Conservation (phyloP, 2,329 filamentous ascomycete genomes). For the Botrytis galanthina region DNA sequence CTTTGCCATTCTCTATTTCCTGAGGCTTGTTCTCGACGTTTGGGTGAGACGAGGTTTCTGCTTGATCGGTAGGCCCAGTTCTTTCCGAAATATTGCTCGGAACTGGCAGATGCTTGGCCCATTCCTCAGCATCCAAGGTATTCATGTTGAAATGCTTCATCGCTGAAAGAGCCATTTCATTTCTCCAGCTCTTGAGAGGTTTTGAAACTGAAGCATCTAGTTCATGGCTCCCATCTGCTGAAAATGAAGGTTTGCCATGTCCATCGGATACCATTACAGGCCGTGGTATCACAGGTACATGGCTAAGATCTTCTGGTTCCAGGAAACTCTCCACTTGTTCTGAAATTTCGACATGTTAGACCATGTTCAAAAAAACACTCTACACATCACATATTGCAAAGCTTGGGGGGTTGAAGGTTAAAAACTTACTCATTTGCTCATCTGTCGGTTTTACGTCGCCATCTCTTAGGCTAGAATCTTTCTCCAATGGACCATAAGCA, state of each 20-base stretch:
- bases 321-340: neutral
- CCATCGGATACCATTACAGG: neutral
- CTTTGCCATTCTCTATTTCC: neutral
- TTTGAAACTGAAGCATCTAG: neutral
- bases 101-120: neutral
- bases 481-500: too few species aligned
- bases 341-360: neutral
- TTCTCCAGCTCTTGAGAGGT: slow-evolving; percentile 14
- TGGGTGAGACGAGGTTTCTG: neutral
- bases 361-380: neutral
- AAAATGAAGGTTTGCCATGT: neutral
- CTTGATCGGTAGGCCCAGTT: neutral
- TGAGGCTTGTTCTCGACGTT: too few species aligned
- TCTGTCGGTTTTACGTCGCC: too few species aligned
- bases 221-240: neutral
- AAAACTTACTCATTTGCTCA: neutral
- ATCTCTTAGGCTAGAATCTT: too few species aligned
- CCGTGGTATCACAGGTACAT: neutral
- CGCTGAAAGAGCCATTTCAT: slow-evolving; percentile 17
- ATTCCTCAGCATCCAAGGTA: slow-evolving; percentile 11
- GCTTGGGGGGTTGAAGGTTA: neutral
- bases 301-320: neutral
- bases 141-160: slow-evolving; percentile 21
- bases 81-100: neutral
- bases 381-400: neutral